Evolutionary conservation across 495 filamentous ascomycete species (phyloP).

Genomic region (Hypoxylon lenormandii): DNA sequence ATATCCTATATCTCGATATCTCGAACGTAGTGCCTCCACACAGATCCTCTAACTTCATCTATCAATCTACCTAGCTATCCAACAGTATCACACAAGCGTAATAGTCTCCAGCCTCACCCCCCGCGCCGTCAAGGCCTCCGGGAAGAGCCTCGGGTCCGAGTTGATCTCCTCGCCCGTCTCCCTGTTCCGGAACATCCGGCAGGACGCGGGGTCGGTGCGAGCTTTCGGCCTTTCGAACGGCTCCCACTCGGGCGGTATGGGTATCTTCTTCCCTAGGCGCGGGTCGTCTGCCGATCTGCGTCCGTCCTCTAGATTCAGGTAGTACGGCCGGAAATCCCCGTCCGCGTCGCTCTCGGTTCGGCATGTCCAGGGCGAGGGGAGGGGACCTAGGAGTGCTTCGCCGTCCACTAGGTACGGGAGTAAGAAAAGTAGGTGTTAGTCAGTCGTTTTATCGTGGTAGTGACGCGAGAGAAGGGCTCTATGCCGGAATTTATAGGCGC

Average conservation of each 20-base stretch:
- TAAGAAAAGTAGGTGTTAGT: neutral
- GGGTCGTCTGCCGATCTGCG: neutral
- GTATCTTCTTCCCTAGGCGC: constrained; percentile 15
- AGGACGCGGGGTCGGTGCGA: constrained; percentile 16
- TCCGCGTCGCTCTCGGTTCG: neutral
- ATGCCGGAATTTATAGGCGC: neutral
- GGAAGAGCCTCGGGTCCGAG: constrained; percentile 37
- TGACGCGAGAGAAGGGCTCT: neutral
- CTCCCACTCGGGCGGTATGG: constrained; percentile 26
- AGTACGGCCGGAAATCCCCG: neutral
- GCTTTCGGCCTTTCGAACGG: constrained; percentile 14
- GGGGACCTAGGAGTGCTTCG: constrained; percentile 26
- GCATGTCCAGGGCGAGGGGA: constrained; percentile 24
- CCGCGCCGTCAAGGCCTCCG: constrained; percentile 12
- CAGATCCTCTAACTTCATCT: no score
- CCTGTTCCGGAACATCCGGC: constrained; percentile 21
- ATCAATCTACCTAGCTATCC: no score
- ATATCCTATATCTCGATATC: no score
- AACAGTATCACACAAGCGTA: constrained; percentile 19
- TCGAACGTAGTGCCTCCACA: no score
- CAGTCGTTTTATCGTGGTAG: neutral
- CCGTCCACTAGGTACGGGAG: constrained; percentile 14
- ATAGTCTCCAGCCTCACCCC: constrained; percentile 26
- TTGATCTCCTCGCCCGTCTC: constrained; percentile 32
- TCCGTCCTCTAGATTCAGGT: neutral